Base-by-base conservation (phyloP, 2,329 filamentous ascomycete genomes). In the Akanthomyces lecanii region DNA sequence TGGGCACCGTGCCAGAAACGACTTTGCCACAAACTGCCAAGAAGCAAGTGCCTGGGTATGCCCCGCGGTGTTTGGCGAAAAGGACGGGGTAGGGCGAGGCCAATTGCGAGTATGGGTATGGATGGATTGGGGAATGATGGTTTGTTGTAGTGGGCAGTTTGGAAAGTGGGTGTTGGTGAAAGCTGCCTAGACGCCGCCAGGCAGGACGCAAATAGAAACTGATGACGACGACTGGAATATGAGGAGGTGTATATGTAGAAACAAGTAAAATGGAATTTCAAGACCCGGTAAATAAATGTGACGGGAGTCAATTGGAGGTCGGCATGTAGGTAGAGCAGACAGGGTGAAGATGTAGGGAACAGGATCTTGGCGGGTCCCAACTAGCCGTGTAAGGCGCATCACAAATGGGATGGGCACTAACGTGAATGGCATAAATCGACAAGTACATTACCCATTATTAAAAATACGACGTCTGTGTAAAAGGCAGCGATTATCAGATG, bases 1-100 rank as follows among this genome's bases (percentile, higher is more conserved):
- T 33, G 42, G 3, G 38, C 40, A 36, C 16, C 18, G 28, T 28
- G 55, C 55, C 55, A 38, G 40, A 50, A 30, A 61, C 38, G n/a
- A 53, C n/a, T 54, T 61, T 61, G 58, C 58, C 58, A 61, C 58
- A 61, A 30, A 18, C 38, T 45, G 33, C 38, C 58, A 12, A 60
- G 36, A 30, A 30, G 44, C 38, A 3, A 5, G 14, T 28, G n/a
- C 10, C 44, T 28, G 45, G 8, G 14, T 44, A 23, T 21, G 14
- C 14, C 18, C 50, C 58, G 1, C 6, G 25, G 30, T 36, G 23
- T 38, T 36, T 47, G 25, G 18, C 12, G 28, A 36, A 12, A 11
- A 51, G 10, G 12, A n/a, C 5, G 40, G 38, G 28, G 50, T 54
- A 53, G 28, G 16, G 25, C 23, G 28, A 61, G 44, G 14, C n/a